A percentile compares a stretch with the other conserved stretches of the same genome.
phyloP scores from a whole-genome alignment of 2,329 filamentous ascomycete species.

The Oidium heveae region DNA sequence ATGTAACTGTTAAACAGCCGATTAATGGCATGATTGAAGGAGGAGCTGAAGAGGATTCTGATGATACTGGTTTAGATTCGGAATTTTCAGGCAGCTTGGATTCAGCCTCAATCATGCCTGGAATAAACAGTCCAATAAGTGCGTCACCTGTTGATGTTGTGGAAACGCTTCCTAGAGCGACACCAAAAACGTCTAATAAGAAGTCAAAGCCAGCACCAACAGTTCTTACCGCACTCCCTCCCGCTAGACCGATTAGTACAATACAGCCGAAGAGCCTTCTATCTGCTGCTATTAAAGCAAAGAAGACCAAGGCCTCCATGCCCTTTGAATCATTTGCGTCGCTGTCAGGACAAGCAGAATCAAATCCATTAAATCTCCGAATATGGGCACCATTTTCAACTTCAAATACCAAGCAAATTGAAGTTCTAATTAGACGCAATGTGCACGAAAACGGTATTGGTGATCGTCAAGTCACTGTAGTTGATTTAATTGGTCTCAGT shows the following conservation, averaged over 20 bases:
- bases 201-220: constrained; percentile 31
- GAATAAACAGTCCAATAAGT: constrained; percentile 30
- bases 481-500: constrained; percentile 59
- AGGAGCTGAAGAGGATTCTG: constrained; percentile 24
- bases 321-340: constrained; percentile 57
- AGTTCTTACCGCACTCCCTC: constrained; percentile 39
- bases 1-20: constrained; percentile 12
- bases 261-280: constrained; percentile 44
- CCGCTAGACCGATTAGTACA: constrained; percentile 41
- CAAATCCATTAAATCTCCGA: constrained; percentile 48
- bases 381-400: constrained; percentile 53
- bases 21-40: constrained; percentile 24
- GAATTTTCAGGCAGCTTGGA: constrained; percentile 43
- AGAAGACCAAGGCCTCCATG: constrained; percentile 40
- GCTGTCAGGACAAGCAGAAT: constrained; percentile 53
- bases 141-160: constrained; percentile 31
- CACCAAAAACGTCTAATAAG: constrained; percentile 36
- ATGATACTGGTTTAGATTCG: constrained; percentile 35
- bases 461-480: constrained; percentile 41
- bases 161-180: constrained; percentile 35
- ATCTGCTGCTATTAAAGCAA: constrained; percentile 47
- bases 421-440: constrained; percentile 44
- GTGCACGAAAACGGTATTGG: constrained; percentile 40
- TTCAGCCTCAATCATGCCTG: constrained; percentile 44
- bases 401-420: constrained; percentile 36